These are phyloP conservation scores for Candida sanyiensis DNA, from an alignment of 805 yeast species.

Conservation along the genomic window DNA sequence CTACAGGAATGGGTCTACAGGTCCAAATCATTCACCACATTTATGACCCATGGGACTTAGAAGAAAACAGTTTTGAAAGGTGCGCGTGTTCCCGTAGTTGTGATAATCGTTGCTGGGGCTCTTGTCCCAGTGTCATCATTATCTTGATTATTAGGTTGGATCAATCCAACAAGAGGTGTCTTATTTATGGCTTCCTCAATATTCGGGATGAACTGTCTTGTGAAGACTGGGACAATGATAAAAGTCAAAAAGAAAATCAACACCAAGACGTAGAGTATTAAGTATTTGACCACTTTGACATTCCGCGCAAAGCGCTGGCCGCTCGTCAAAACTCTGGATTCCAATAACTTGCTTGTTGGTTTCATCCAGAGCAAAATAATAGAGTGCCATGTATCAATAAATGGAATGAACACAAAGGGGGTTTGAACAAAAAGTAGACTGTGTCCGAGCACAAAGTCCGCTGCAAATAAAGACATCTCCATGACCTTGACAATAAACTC, in stretches of 20 bases:
- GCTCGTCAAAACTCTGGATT: constrained; percentile 32
- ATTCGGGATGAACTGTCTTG: constrained; percentile 26
- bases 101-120: constrained; percentile 43
- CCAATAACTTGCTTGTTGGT: constrained; percentile 41
- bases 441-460: constrained; percentile 58
- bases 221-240: constrained; percentile 45
- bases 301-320: constrained; percentile 36
- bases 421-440: constrained; percentile 49
- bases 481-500: constrained; percentile 57
- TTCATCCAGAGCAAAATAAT: constrained; percentile 62
- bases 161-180: constrained; percentile 32
- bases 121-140: constrained; percentile 61
- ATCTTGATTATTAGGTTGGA: constrained; percentile 56
- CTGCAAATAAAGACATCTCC: constrained; percentile 64
- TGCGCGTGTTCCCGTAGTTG: constrained; percentile 32
- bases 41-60: neutral
- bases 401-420: constrained; percentile 59
- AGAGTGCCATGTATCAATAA: constrained; percentile 61
- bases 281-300: constrained; percentile 39
- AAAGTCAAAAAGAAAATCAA: constrained; percentile 35
- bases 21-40: too few relatives aligned
- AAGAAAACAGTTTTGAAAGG: constrained; percentile 28
- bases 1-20: too few relatives aligned
- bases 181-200: constrained; percentile 19
- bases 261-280: constrained; percentile 39